phyloP scores from a whole-genome alignment of 2,329 filamentous ascomycete genomes.

The Ophiostoma quercus region DNA sequence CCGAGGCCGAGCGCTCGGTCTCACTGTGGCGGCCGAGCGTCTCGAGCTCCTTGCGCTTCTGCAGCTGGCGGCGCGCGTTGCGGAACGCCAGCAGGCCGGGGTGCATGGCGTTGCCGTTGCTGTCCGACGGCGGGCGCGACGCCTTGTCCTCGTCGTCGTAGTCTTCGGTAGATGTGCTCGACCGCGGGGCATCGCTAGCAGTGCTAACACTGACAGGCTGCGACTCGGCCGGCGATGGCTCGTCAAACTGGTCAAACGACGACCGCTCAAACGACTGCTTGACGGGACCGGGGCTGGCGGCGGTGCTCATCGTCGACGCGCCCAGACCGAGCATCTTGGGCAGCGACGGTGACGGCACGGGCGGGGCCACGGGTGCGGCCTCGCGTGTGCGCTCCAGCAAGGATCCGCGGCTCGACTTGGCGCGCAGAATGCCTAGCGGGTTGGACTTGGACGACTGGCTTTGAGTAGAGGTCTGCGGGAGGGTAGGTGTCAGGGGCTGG shows the following conservation, averaged over 20 bases:
- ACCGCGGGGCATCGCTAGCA: not conserved
- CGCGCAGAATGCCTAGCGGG: constrained; percentile 10
- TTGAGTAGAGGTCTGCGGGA: not conserved
- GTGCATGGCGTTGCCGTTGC: constrained; percentile 39
- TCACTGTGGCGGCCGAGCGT: constrained; percentile 38
- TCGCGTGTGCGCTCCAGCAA: constrained; percentile 46
- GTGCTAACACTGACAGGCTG: not conserved
- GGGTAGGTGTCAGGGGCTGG: not conserved
- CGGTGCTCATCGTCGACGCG: constrained; percentile 38
- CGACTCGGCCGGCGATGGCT: not conserved
- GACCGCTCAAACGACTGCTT: constrained; percentile 37
- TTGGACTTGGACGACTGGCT: constrained; percentile 1
- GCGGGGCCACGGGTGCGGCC: constrained; percentile 17
- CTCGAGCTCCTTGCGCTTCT: constrained; percentile 52
- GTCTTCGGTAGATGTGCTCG: constrained; percentile 20
- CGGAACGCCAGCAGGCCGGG: constrained; percentile 53
- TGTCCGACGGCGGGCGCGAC: constrained; percentile 16
- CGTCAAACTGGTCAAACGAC: constrained; percentile 13
- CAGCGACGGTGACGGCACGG: not conserved
- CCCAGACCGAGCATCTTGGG: constrained; percentile 56
- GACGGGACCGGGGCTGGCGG: constrained; percentile 39
- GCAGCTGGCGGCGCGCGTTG: constrained; percentile 53
- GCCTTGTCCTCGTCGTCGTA: constrained; percentile 23
- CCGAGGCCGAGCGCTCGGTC: not conserved
- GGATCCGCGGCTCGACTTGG: constrained; percentile 60